Percentiles rank a stretch among this genome's conserved stretches.
phyloP scores from a whole-genome alignment of 2,329 filamentous ascomycete species.

The Akanthomyces muscarius region DNA sequence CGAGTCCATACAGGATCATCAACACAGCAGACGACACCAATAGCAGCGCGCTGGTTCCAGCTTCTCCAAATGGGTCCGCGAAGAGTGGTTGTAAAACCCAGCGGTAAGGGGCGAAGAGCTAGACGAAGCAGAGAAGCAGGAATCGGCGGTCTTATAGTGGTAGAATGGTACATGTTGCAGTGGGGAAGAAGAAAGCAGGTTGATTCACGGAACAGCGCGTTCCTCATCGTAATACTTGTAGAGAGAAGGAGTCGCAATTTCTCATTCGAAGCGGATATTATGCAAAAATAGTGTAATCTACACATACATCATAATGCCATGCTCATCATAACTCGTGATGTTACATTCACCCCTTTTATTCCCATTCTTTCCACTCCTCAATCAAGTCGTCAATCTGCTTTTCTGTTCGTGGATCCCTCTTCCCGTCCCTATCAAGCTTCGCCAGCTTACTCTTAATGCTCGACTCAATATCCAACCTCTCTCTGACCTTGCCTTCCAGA shows the following conservation, averaged over 20 bases:
- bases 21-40: neutral
- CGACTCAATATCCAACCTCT: conserved; percentile 57
- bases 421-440: conserved; percentile 35
- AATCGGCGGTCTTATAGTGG: no score
- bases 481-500: conserved; percentile 53
- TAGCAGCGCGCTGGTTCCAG: no score
- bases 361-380: conserved; percentile 55
- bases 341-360: conserved; percentile 33
- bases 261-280: neutral
- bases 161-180: no score
- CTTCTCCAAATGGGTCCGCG: no score
- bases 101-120: no score
- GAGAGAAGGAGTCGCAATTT: neutral
- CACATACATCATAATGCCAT: neutral
- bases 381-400: conserved; percentile 46
- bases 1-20: neutral
- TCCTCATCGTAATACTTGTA: no score
- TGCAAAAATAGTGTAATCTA: neutral
- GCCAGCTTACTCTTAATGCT: conserved; percentile 54
- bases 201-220: no score
- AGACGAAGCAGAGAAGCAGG: no score
- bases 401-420: conserved; percentile 36
- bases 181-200: no score
- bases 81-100: no score
- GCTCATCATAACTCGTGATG: neutral